These are phyloP conservation scores for Lotmaria passim DNA, from an alignment of 208 protist species.

Conservation along the genomic window DNA sequence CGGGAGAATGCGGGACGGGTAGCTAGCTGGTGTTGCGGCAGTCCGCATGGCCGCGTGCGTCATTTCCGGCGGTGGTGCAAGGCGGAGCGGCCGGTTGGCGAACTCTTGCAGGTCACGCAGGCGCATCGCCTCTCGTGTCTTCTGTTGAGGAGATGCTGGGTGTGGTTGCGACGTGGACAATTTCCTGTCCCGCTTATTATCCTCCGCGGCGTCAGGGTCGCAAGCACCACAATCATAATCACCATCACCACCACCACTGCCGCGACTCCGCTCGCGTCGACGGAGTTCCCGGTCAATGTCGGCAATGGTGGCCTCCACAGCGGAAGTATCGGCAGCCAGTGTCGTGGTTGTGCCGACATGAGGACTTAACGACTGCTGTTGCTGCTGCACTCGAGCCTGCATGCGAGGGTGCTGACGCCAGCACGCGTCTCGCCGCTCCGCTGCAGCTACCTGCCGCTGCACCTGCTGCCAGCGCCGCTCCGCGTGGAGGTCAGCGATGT, in stretches of 20 bases:
- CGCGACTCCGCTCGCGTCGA: slow-evolving; percentile 6
- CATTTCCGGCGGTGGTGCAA: neutral
- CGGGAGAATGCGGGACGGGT: neutral
- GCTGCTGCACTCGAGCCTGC: slow-evolving; percentile 5
- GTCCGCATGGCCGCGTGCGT: neutral
- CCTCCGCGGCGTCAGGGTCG: too few relatives aligned
- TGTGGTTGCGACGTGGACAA: neutral
- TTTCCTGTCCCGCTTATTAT: neutral
- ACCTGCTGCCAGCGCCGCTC: slow-evolving; percentile 20
- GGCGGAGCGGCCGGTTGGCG: neutral
- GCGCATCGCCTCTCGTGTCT: slow-evolving; percentile 1
- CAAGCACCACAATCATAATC: too few relatives aligned
- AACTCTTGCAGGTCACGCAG: slow-evolving; percentile 11
- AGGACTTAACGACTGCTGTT: neutral
- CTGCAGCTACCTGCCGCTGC: slow-evolving; percentile 17
- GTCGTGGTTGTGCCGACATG: neutral
- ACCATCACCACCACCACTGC: too few relatives aligned
- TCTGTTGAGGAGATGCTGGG: neutral
- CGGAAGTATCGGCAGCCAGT: neutral
- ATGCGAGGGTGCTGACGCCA: slow-evolving; percentile 23
- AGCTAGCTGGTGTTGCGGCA: neutral
- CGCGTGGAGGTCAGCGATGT: slow-evolving; percentile 20
- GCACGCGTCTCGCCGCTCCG: slow-evolving; percentile 12
- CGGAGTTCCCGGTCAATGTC: slow-evolving; percentile 19
- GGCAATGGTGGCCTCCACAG: slow-evolving; percentile 17